Conservation (phyloP, 2,329 filamentous ascomycete genomes). For the Blastomyces parvus region DNA sequence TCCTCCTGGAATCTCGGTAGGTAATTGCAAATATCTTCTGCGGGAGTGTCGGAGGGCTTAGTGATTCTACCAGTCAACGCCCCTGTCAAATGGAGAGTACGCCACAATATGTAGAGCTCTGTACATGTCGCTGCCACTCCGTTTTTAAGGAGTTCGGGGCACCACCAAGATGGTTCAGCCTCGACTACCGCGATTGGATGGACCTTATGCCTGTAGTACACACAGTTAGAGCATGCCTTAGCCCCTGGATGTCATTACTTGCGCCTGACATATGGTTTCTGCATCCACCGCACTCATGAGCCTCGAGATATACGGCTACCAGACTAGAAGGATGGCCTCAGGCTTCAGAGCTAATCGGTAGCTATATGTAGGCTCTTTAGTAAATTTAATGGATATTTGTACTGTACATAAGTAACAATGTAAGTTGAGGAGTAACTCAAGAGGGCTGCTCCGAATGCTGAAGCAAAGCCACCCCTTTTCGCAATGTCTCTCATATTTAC, state of each 20-base stretch:
- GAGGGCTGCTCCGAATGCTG: too few relatives aligned
- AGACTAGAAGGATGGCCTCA: too few relatives aligned
- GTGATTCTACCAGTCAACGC: slow-evolving; percentile 45
- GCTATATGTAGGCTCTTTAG: too few relatives aligned
- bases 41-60: slow-evolving; percentile 38
- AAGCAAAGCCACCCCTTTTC: too few relatives aligned
- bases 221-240: not conserved
- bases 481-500: too few relatives aligned
- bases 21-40: slow-evolving; percentile 36
- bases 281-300: slow-evolving; percentile 29
- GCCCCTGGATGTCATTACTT: slow-evolving; percentile 7
- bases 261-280: slow-evolving; percentile 35
- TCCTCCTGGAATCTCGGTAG: slow-evolving; percentile 44
- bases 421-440: too few relatives aligned
- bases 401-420: too few relatives aligned
- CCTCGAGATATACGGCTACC: slow-evolving; percentile 10
- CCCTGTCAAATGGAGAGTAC: slow-evolving; percentile 50
- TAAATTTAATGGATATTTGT: too few relatives aligned
- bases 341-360: too few relatives aligned
- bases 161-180: slow-evolving; percentile 51
- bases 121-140: slow-evolving; percentile 48
- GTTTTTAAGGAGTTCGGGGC: slow-evolving; percentile 48
- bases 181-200: slow-evolving; percentile 51
- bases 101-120: slow-evolving; percentile 49
- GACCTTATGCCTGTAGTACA: slow-evolving; percentile 34